A percentile compares a stretch with the other conserved stretches of the same genome.
These are phyloP conservation scores for Globisporangium canariense DNA, from an alignment of 352 stramenopile genomes.

Conservation along the genomic window DNA sequence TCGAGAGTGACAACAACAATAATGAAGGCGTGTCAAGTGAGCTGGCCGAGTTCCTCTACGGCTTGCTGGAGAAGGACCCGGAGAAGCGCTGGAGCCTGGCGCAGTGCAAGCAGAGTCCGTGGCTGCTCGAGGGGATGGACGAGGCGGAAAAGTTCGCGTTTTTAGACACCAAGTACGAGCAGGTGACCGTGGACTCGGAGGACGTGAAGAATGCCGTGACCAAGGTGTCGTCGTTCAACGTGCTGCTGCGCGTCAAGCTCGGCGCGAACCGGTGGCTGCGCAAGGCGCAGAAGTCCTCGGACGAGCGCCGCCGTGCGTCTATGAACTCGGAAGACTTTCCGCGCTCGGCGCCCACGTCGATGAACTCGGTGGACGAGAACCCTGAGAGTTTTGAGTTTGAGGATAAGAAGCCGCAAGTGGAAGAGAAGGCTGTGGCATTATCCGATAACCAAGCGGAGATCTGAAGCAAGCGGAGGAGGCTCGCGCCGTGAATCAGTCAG, in stretches of 20 bases:
- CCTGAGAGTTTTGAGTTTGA: too few species aligned
- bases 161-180: conserved; percentile 42
- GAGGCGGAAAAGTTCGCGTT: conserved; percentile 38
- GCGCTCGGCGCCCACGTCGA: conserved; percentile 13
- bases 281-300: conserved; percentile 60
- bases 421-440: too few species aligned
- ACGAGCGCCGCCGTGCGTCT: conserved; percentile 35
- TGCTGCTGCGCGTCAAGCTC: conserved; percentile 76
- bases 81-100: conserved; percentile 64
- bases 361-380: conserved; percentile 24
- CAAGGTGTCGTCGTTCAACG: conserved; percentile 66
- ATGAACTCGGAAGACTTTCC: conserved; percentile 17
- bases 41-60: conserved; percentile 44
- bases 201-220: conserved; percentile 71
- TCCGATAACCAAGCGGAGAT: conserved; percentile 46
- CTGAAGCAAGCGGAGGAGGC: conserved; percentile 19
- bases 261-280: conserved; percentile 75
- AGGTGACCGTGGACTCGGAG: conserved; percentile 52
- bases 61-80: conserved; percentile 73
- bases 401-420: background rate
- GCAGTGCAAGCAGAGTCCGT: conserved; percentile 66
- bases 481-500: background rate
- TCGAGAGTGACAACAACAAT: conserved; percentile 31
- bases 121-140: conserved; percentile 57
- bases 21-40: conserved; percentile 30